Percentiles rank a stretch among this genome's conserved stretches.
phyloP scores from a whole-genome alignment of 2,329 filamentous ascomycete species.

The Beauveria sp. region DNA sequence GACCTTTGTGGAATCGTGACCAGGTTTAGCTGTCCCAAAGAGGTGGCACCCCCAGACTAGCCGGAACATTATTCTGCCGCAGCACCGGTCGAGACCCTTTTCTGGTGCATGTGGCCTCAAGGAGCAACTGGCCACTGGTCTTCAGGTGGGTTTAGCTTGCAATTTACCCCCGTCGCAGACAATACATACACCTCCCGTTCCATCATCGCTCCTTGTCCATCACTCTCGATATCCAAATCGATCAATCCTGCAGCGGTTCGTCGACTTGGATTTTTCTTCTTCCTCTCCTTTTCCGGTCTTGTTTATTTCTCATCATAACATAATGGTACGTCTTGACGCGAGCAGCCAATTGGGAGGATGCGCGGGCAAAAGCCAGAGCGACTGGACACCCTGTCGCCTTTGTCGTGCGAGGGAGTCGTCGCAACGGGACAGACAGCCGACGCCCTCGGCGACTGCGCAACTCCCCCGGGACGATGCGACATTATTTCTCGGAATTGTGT shows the following conservation, averaged over 20 bases:
- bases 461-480: not conserved
- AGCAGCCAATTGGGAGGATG: not conserved
- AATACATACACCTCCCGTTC: slow-evolving; percentile 10
- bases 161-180: slow-evolving; percentile 9
- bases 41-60: not conserved
- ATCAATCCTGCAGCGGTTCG: slow-evolving; percentile 11
- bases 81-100: slow-evolving; percentile 18
- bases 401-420: not conserved
- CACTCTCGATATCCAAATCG: slow-evolving; percentile 13
- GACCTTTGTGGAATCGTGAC: too few relatives aligned
- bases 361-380: not conserved
- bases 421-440: not conserved
- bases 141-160: slow-evolving; percentile 3
- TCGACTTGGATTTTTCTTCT: slow-evolving; percentile 13
- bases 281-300: slow-evolving; percentile 12
- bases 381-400: not conserved
- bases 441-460: not conserved
- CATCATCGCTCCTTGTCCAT: slow-evolving; percentile 1
- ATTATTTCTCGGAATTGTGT: not conserved
- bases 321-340: slow-evolving; percentile 24
- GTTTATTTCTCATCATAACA: slow-evolving; percentile 3
- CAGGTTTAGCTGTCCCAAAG: not conserved
- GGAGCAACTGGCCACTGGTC: not conserved
- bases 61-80: slow-evolving; percentile 29
- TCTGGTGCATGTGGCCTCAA: slow-evolving; percentile 37